Evolutionary conservation across 2,329 filamentous ascomycete genomes (phyloP).

Genomic region (Colletotrichum viniferum): DNA sequence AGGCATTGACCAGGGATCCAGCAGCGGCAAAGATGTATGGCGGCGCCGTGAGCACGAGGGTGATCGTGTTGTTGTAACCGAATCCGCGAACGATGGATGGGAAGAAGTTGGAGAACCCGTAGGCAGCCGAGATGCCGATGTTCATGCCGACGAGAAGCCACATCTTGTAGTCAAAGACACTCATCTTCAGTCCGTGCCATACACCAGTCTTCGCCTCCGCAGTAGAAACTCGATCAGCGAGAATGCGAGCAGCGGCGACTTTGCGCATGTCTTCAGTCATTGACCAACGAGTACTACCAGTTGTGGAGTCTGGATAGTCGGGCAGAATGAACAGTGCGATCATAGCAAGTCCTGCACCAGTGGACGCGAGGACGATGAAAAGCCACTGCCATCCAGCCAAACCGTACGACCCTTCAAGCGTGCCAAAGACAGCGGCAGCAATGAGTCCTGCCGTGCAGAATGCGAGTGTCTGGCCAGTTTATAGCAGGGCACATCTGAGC

Average conservation of each 20-base stretch:
- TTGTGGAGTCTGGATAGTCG: slow-evolving; percentile 27
- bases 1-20: slow-evolving; percentile 22
- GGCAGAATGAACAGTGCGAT: slow-evolving; percentile 24
- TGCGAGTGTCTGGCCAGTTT: slow-evolving; percentile 27
- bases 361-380: slow-evolving; percentile 39
- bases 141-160: slow-evolving; percentile 28
- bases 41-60: slow-evolving; percentile 25
- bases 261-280: slow-evolving; percentile 27
- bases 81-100: slow-evolving; percentile 25
- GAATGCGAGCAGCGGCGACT: slow-evolving; percentile 26
- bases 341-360: slow-evolving; percentile 23
- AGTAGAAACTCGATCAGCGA: slow-evolving; percentile 26
- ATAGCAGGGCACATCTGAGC: slow-evolving; percentile 26
- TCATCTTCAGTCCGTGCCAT: slow-evolving; percentile 26
- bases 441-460: slow-evolving; percentile 27
- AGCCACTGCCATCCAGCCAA: slow-evolving; percentile 45
- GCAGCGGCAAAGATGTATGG: slow-evolving; percentile 26
- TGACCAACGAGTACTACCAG: slow-evolving; percentile 26
- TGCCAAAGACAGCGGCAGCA: slow-evolving; percentile 26
- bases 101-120: slow-evolving; percentile 29
- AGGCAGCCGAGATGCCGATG: slow-evolving; percentile 24
- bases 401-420: slow-evolving; percentile 26
- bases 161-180: slow-evolving; percentile 25
- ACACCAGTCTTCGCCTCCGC: slow-evolving; percentile 25
- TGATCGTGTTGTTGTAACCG: slow-evolving; percentile 24